Conservation (phyloP, 495 filamentous ascomycete genomes). For the Lasiosphaeria miniovina region DNA sequence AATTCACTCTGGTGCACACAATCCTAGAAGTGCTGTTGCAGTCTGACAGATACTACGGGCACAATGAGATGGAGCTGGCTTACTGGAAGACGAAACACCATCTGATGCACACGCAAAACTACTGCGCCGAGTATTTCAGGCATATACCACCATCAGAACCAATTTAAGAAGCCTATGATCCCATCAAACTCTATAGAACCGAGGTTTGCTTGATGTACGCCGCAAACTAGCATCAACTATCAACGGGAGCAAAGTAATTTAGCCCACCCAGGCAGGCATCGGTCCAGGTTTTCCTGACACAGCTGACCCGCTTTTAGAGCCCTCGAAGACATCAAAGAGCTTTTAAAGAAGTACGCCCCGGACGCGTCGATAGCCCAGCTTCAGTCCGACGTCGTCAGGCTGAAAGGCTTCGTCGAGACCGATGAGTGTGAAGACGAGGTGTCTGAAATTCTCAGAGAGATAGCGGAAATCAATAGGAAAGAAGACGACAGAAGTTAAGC, state of each 20-base stretch:
- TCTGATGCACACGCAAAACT: neutral
- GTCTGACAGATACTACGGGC: neutral
- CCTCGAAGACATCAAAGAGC: neutral
- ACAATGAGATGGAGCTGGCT: conserved; percentile 1
- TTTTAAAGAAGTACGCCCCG: neutral
- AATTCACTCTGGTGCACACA: too few species aligned
- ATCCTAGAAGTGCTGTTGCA: too few species aligned
- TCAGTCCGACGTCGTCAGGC: neutral
- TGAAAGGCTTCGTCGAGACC: neutral
- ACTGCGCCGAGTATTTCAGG: conserved; percentile 3
- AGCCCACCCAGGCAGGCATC: too few species aligned
- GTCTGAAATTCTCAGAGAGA: neutral
- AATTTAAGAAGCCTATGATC: neutral
- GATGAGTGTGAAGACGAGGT: neutral
- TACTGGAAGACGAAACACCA: conserved; percentile 6
- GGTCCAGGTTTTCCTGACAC: neutral
- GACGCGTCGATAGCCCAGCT: neutral
- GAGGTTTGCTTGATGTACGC: conserved; percentile 2
- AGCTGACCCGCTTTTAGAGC: neutral
- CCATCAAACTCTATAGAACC: neutral
- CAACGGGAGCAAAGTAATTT: neutral
- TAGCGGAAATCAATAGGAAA: neutral
- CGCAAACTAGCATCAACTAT: neutral
- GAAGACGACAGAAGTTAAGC: neutral
- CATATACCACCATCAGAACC: neutral